These are phyloP conservation scores for Liquidambar formosana DNA, from an alignment of 164 flowering plant genomes.

Conservation along the genomic window DNA sequence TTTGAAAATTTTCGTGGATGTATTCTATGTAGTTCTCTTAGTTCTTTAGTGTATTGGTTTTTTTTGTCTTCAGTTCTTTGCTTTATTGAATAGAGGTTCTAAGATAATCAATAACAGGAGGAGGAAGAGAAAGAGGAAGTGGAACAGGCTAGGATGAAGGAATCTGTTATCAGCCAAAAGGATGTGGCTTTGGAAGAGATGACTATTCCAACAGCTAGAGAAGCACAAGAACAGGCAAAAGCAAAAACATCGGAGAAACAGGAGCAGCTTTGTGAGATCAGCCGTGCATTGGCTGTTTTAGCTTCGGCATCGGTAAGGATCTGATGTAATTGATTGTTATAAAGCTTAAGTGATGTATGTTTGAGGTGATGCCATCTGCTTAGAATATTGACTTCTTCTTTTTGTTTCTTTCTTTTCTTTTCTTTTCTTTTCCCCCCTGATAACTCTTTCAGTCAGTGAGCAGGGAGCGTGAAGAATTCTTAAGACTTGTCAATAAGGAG, in stretches of 20 bases:
- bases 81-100: constrained; percentile 1
- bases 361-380: background rate
- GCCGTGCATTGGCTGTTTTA: constrained; percentile 89
- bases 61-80: background rate
- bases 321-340: constrained; percentile 11
- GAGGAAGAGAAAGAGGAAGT: constrained; percentile 87
- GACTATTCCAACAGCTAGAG: constrained; percentile 56
- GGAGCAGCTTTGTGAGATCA: constrained; percentile 79
- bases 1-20: background rate
- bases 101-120: constrained; percentile 42
- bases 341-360: background rate
- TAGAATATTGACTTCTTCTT: background rate
- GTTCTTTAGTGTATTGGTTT: background rate
- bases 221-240: constrained; percentile 59
- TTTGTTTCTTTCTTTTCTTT: background rate
- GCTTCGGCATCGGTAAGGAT: constrained; percentile 90
- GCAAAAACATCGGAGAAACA: constrained; percentile 58
- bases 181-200: constrained; percentile 89
- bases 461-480: constrained; percentile 90
- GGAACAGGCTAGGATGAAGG: constrained; percentile 65
- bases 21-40: background rate
- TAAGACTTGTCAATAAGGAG: constrained; percentile 91
- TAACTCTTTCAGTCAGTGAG: constrained; percentile 80
- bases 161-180: constrained; percentile 42
- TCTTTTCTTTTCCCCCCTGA: constrained; percentile 7